Evolutionary conservation across 2,329 filamentous ascomycete genomes (phyloP).

Genomic region (Calonectria hawksworthii): DNA sequence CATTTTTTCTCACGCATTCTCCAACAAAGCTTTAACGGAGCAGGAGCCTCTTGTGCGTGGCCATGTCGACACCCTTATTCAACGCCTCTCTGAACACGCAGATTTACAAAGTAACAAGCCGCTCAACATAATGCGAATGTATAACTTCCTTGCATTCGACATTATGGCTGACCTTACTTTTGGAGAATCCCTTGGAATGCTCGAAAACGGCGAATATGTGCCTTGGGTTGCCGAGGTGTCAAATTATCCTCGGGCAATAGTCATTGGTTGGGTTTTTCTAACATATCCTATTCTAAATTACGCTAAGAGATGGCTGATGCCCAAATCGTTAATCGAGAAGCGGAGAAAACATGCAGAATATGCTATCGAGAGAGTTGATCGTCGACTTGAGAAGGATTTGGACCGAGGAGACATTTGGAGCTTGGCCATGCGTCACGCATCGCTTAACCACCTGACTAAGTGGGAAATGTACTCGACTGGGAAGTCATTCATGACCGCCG

Average conservation of each 20-base stretch:
- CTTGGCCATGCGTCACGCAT: not conserved
- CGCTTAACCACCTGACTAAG: not conserved
- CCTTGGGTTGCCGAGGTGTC: not conserved
- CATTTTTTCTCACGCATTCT: not conserved
- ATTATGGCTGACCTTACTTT: not conserved
- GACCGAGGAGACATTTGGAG: constrained; percentile 17
- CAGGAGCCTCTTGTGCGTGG: not conserved
- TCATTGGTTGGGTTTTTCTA: not conserved
- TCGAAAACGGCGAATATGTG: not conserved
- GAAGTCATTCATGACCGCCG: constrained; percentile 1
- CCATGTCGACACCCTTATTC: not conserved
- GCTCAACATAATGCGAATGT: not conserved
- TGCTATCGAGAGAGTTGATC: not conserved
- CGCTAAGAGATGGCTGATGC: not conserved
- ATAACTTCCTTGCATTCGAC: not conserved
- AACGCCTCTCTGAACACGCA: not conserved
- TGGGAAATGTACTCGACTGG: constrained; percentile 16
- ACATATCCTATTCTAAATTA: not conserved
- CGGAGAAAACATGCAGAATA: not conserved
- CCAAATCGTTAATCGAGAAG: not conserved
- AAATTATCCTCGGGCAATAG: not conserved
- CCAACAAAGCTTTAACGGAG: not conserved
- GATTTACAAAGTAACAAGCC: not conserved
- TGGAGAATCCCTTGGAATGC: not conserved
- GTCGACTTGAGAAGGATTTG: not conserved